These are phyloP conservation scores for Candida gorgasii DNA, from an alignment of 805 yeast species.

Conservation along the genomic window DNA sequence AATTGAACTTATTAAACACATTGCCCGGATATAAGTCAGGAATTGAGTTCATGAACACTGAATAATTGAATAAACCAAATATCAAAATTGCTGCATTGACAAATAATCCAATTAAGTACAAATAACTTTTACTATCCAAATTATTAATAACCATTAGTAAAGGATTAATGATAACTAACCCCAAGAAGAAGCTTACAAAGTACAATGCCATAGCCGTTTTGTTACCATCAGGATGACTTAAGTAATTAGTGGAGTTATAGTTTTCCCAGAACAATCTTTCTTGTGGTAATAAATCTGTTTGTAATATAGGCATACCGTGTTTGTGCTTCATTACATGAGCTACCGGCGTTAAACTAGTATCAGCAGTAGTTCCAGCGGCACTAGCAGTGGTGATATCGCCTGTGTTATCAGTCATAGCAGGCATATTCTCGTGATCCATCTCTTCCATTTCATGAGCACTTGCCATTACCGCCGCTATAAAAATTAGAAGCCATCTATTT, in stretches of 20 bases:
- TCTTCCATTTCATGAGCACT: slow-evolving; percentile 8
- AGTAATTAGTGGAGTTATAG: slow-evolving; percentile 76
- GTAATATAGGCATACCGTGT: slow-evolving; percentile 77
- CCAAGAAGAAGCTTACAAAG: slow-evolving; percentile 39
- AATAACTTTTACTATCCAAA: slow-evolving; percentile 53
- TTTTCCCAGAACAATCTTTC: slow-evolving; percentile 76
- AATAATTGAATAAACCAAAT: slow-evolving; percentile 54
- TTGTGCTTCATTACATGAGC: slow-evolving; percentile 41
- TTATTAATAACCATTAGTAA: slow-evolving; percentile 63
- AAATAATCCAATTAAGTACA: slow-evolving; percentile 51
- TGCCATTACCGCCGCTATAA: neutral
- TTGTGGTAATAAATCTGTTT: slow-evolving; percentile 64
- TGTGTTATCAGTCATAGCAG: neutral
- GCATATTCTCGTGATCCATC: neutral
- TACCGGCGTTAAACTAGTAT: slow-evolving; percentile 20
- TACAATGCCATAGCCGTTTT: slow-evolving; percentile 59
- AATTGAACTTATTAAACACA: slow-evolving; percentile 67
- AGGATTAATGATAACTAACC: slow-evolving; percentile 66
- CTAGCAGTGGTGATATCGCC: neutral
- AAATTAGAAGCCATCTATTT: neutral
- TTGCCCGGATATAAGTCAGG: slow-evolving; percentile 74
- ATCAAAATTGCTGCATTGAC: slow-evolving; percentile 48
- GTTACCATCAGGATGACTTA: slow-evolving; percentile 53
- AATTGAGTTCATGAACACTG: slow-evolving; percentile 57
- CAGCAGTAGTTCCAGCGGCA: neutral